A percentile compares a stretch with the other conserved stretches of the same genome.
Evolutionary conservation across 2,329 filamentous ascomycete genomes (phyloP).

Genomic region (Penicillium sp.): DNA sequence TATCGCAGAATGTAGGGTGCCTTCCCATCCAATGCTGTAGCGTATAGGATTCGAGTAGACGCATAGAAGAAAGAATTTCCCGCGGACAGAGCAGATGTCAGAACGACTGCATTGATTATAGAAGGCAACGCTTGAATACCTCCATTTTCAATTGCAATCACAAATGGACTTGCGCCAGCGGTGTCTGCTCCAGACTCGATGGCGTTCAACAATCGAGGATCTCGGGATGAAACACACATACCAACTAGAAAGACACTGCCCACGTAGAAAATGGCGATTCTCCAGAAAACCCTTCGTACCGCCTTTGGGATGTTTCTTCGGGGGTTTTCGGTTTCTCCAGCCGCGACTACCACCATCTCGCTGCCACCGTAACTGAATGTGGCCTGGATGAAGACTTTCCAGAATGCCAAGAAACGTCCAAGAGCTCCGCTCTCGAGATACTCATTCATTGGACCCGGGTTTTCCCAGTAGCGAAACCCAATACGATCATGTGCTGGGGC

Average conservation of each 20-base stretch:
- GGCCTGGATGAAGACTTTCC: conserved; percentile 35
- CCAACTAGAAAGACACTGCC: conserved; percentile 57
- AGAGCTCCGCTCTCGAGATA: conserved; percentile 45
- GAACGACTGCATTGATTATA: conserved; percentile 70
- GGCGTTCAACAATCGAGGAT: conserved; percentile 51
- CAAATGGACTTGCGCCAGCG: conserved; percentile 61
- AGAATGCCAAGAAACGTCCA: conserved; percentile 48
- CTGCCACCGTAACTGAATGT: conserved; percentile 43
- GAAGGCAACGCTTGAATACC: conserved; percentile 65
- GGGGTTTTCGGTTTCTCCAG: conserved; percentile 55
- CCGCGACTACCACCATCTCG: conserved; percentile 52
- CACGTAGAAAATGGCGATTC: conserved; percentile 59
- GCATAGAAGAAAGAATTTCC: conserved; percentile 69
- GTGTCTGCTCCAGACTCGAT: conserved; percentile 37
- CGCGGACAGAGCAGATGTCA: conserved; percentile 68
- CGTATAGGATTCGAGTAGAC: conserved; percentile 66
- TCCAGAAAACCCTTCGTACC: conserved; percentile 56
- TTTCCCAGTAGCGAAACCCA: conserved; percentile 51
- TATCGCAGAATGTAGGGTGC: conserved; percentile 52
- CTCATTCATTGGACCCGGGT: conserved; percentile 48
- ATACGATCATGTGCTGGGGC: conserved; percentile 26
- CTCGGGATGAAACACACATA: conserved; percentile 49
- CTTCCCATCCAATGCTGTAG: conserved; percentile 66
- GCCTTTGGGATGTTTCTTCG: conserved; percentile 57
- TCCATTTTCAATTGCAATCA: conserved; percentile 66